Percentiles rank a stretch among this genome's conserved stretches.
These are phyloP conservation scores for Vitis labrusca DNA, from an alignment of 164 flowering plant genomes.

Conservation along the genomic window DNA sequence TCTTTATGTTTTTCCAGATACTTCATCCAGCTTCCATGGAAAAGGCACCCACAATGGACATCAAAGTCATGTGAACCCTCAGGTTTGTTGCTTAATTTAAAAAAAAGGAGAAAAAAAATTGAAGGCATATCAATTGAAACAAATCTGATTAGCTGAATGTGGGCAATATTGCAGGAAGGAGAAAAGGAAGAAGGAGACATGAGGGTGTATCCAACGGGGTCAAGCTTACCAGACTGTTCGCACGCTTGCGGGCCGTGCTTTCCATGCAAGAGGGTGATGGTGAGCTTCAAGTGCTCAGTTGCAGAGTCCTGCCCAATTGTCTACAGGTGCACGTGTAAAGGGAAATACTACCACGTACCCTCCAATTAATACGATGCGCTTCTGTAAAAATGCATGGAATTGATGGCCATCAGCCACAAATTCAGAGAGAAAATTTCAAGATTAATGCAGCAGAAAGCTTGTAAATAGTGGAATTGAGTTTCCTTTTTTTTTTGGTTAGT, in stretches of 20 bases:
- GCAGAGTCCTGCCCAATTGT: constrained; percentile 81
- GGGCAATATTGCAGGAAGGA: constrained; percentile 20
- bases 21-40: constrained; percentile 6
- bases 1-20: constrained; percentile 2
- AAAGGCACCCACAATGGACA: constrained; percentile 4
- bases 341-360: constrained; percentile 59
- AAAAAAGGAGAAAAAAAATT: too few species aligned
- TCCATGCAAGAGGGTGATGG: constrained; percentile 87
- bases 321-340: constrained; percentile 77
- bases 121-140: too few species aligned
- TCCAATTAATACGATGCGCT: constrained; percentile 39
- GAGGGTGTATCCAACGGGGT: constrained; percentile 63
- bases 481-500: too few species aligned
- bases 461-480: too few species aligned
- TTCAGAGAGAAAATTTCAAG: too few species aligned
- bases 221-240: constrained; percentile 80
- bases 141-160: neutral
- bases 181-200: constrained; percentile 30
- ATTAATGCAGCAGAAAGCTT: too few species aligned
- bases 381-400: neutral
- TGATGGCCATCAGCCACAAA: too few species aligned
- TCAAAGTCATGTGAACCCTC: neutral
- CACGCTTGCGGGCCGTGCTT: constrained; percentile 82
- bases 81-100: constrained; percentile 12
- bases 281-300: constrained; percentile 66